Base-by-base conservation (phyloP, 2,329 filamentous ascomycete species). In the Colletotrichum scovillei region DNA sequence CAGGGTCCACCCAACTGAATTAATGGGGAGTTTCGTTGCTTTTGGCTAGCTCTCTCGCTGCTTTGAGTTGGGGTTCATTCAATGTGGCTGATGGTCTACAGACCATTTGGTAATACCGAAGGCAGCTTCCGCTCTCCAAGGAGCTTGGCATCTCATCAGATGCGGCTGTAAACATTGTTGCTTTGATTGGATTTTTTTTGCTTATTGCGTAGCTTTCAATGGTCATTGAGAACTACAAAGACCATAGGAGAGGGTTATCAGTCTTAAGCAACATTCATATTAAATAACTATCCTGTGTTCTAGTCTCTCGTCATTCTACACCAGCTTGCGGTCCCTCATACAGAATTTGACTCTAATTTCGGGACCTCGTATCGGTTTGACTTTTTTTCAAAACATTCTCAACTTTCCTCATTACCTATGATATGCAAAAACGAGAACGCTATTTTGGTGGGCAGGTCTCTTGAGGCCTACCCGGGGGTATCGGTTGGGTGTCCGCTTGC, bases 41-140 rank as follows among this genome's bases (percentile, higher is more conserved):
- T 26, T 55, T 7, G 32, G 57, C 26, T 72, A 72, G 46, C 42
- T 32, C 67, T 22, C 6, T 32, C 68, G 24, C 68, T 56, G 63
- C 35, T 62, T n/a, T 57, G 46, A 56, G 11, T 49, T 14, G 19
- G 19, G 4, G 19, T 49, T 19, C 42, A 49, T 9, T 49, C 19
- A 22, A 5, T 42, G 38, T 12, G 38, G 38, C 19, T 8, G 42
- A 5, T 49, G 16, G 19, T 49, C 42, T 49, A 19, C 16, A 42
- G 35, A 42, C 5, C 5, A 6, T 42, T 16, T 49, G 12, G 8
- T 9, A 7, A 49, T 19, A n/a, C 42, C 2, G 8, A 19, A 22
- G 19, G 19, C 42, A 22, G 8, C 19, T 22, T n/a, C 42, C 16
- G 6, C 19, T 49, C 19, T 49, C 42, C 8, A 49, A n/a, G 8